Evolutionary conservation across 176 grass and related monocot species (phyloP), one percentile per base, ranked within the genome.

Genomic region (Zoysia pacifica): DNA sequence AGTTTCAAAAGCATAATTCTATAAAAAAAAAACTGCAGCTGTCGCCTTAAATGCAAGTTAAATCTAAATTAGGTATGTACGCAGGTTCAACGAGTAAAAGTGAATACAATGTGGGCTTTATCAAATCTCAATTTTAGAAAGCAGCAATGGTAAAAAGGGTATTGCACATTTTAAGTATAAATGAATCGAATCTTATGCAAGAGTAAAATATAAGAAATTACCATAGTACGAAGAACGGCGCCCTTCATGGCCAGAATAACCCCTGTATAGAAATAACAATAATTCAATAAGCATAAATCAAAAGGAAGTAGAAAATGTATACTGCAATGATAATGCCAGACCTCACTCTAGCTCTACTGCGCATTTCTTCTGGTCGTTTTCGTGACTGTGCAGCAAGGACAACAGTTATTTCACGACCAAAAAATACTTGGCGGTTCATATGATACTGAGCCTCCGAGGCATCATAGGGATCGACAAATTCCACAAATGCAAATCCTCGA

Each of bases 331-430:
- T 36, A 74, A 73, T 14, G 39, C 5, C 53, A 14, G 66, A 97
- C 94, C 94, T 91, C 54, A 75, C 74, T 83, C 82, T 87, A 76
- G 78, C 12, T 85, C 96, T 94, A 69, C 4, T 81, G 56, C 90
- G 90, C 96, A 98, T 98, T 11, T 98, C 92, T 8, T 98, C 96
- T 72, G 96, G 96, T 56, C 92, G 90, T 82, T 98, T 98, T 77
- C 96, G 83, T 3, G 89, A 91, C 48, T 98, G 90, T 48, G 96
- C 90, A 83, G 96, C 96, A 81, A 98, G 84, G 83, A 98, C 96
- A 49, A 98, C 96, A 50, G 96, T 93, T 85, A 98, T 93, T 64
- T 98, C 96, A 49, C 96, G 86, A 76, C 96, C 92, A 45, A 87
- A 87, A 48, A 94, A 89, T 18, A 98, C 81, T 79, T 98, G 92